Conservation (phyloP, 306 rosid species). For the Vigna reflexopilosa region DNA sequence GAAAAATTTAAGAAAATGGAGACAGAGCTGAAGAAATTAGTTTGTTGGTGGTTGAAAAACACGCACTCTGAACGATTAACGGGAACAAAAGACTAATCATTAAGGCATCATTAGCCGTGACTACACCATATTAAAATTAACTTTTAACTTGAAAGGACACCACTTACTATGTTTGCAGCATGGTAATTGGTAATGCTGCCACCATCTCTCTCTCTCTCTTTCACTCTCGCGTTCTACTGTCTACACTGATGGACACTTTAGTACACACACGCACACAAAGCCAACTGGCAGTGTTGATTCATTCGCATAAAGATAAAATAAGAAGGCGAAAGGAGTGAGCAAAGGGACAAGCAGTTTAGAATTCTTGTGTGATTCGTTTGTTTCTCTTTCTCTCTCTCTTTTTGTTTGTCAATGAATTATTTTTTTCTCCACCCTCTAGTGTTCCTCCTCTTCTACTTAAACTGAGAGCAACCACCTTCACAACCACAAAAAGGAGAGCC, state of each 20-base stretch:
- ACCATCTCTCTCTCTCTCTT: constrained; percentile 30
- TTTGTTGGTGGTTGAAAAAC: constrained; percentile 45
- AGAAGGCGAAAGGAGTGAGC: constrained; percentile 70
- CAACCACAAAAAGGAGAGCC: constrained; percentile 38
- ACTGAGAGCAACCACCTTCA: constrained; percentile 41
- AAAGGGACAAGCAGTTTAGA: constrained; percentile 72
- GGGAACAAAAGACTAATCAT: constrained; percentile 43
- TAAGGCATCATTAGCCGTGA: constrained; percentile 42
- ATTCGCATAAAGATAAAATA: constrained; percentile 69
- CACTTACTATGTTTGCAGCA: constrained; percentile 38
- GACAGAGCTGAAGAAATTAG: constrained; percentile 19
- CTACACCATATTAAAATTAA: constrained; percentile 40
- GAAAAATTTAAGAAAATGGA: constrained; percentile 1
- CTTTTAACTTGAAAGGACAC: constrained; percentile 48
- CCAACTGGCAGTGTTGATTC: constrained; percentile 93
- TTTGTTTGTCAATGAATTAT: constrained; percentile 39
- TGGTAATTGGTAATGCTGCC: constrained; percentile 45
- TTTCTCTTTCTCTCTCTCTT: constrained; percentile 41
- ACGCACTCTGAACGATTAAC: constrained; percentile 33
- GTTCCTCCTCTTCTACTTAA: constrained; percentile 54
- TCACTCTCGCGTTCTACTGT: constrained; percentile 41
- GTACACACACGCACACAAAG: constrained; percentile 59
- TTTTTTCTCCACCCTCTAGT: constrained; percentile 35
- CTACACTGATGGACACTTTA: constrained; percentile 45
- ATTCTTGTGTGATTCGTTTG: constrained; percentile 66